Conservation (phyloP, 1,139 yeast genomes). For the Lodderomyces parapsilosis region DNA sequence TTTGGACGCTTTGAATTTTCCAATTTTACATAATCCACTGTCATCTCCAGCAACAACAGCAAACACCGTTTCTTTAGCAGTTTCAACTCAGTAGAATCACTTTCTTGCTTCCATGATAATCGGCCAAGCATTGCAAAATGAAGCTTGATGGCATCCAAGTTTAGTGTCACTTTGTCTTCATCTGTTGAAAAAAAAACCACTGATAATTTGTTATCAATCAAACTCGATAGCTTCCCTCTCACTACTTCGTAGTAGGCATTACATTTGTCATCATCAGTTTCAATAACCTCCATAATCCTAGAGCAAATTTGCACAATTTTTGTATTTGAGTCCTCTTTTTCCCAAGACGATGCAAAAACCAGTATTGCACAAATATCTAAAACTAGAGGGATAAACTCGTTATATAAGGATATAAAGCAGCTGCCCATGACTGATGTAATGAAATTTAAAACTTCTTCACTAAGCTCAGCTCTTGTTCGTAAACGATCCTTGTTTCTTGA, state of each 20-base stretch:
- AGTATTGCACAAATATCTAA: conserved; percentile 30
- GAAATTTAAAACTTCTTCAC: conserved; percentile 23
- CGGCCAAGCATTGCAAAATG: conserved; percentile 25
- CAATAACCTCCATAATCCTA: conserved; percentile 2
- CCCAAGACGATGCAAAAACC: conserved; percentile 16
- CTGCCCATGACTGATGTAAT: conserved; percentile 20
- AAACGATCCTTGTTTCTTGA: conserved; percentile 19
- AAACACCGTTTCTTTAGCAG: conserved; percentile 16
- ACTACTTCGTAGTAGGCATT: conserved; percentile 17
- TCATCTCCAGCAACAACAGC: conserved; percentile 15
- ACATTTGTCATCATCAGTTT: background rate
- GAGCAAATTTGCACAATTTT: conserved; percentile 4
- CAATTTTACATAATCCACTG: conserved; percentile 18
- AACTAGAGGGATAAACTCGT: conserved; percentile 30
- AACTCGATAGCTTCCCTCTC: conserved; percentile 23
- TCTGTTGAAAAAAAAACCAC: conserved; percentile 27
- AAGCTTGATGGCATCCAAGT: conserved; percentile 29
- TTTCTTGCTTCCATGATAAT: conserved; percentile 14
- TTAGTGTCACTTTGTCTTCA: conserved; percentile 32
- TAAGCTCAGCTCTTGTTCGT: conserved; percentile 23
- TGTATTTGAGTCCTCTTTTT: conserved; percentile 12
- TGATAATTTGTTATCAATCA: conserved; percentile 24
- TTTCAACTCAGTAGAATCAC: conserved; percentile 7
- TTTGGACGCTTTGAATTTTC: conserved; percentile 8
- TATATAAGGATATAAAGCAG: conserved; percentile 36